Conservation (phyloP, 2,329 filamentous ascomycete species). For the Scolecobasidium constrictum region DNA sequence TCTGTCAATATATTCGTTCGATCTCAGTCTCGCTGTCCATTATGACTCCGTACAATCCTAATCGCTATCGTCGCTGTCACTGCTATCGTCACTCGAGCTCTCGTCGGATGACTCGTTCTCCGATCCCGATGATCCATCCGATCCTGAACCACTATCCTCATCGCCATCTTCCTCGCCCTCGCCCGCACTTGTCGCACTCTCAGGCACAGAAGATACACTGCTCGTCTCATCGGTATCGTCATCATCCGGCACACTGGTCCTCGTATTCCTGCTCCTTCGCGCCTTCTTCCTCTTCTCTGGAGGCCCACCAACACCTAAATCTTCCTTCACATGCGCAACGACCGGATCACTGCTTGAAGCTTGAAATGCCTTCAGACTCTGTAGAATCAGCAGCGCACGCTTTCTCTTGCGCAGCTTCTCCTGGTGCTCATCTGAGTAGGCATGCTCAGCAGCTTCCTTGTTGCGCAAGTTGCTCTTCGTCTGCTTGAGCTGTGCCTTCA, state of each 20-base stretch:
- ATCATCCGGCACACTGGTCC: conserved; percentile 20
- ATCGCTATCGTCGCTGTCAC: too few relatives aligned
- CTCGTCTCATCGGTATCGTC: conserved; percentile 13
- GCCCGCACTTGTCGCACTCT: conserved; percentile 7
- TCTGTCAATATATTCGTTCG: too few relatives aligned
- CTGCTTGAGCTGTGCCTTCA: conserved; percentile 4
- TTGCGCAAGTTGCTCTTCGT: conserved; percentile 3
- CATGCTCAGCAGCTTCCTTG: conserved; percentile 1
- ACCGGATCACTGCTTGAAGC: background rate
- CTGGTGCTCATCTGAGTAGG: conserved; percentile 2
- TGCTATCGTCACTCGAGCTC: background rate
- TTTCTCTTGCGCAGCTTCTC: conserved; percentile 9
- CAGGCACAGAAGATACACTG: conserved; percentile 5
- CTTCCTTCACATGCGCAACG: background rate
- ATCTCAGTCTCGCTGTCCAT: too few relatives aligned
- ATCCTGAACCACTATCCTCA: background rate
- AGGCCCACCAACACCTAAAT: background rate
- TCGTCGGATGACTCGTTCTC: background rate
- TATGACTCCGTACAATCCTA: too few relatives aligned
- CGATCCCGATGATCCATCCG: background rate
- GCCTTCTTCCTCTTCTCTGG: conserved; percentile 10
- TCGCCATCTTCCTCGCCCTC: conserved; percentile 4
- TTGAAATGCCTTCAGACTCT: conserved; percentile 10
- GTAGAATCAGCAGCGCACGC: conserved; percentile 15
- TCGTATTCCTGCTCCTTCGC: conserved; percentile 18